A percentile compares a stretch with the other conserved stretches of the same genome.
phyloP scores from a whole-genome alignment of 2,329 filamentous ascomycete genomes.

The Fusarium dlaminii region DNA sequence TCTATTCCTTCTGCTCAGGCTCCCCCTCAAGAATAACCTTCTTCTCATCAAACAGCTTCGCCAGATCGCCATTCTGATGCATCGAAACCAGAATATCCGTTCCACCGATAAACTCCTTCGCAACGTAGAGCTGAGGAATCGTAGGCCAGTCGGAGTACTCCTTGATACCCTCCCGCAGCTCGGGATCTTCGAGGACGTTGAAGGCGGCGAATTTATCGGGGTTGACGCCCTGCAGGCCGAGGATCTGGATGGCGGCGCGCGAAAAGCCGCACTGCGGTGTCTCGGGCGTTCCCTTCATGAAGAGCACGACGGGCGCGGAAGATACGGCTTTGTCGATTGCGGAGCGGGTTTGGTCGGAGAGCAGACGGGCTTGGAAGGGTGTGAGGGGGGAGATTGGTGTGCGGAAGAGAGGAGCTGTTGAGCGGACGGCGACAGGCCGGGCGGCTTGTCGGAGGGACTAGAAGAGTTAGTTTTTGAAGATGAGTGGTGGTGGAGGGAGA shows the following conservation, averaged over 20 bases:
- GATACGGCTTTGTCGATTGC: slow-evolving; percentile 92
- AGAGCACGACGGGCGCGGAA: slow-evolving; percentile 91
- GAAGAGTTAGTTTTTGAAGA: slow-evolving; percentile 5
- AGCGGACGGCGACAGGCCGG: slow-evolving; percentile 46
- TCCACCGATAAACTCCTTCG: slow-evolving; percentile 97
- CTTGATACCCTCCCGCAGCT: slow-evolving; percentile 92
- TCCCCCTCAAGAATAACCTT: slow-evolving; percentile 73
- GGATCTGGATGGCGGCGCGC: slow-evolving; percentile 90
- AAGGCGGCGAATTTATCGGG: slow-evolving; percentile 97
- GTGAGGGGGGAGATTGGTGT: slow-evolving; percentile 39
- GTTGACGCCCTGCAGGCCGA: slow-evolving; percentile 94
- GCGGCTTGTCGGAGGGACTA: slow-evolving; percentile 52
- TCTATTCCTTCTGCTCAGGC: slow-evolving; percentile 48
- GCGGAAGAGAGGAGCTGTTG: slow-evolving; percentile 39
- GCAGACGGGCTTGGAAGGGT: slow-evolving; percentile 66
- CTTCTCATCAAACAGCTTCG: slow-evolving; percentile 92
- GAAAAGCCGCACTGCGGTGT: slow-evolving; percentile 97
- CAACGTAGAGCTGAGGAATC: slow-evolving; percentile 94
- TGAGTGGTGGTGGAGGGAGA: not conserved
- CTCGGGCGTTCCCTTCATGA: slow-evolving; percentile 99
- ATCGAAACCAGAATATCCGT: slow-evolving; percentile 97
- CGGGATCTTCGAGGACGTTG: slow-evolving; percentile 93
- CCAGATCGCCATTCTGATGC: slow-evolving; percentile 95
- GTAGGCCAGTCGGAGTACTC: slow-evolving; percentile 99
- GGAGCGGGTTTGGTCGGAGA: slow-evolving; percentile 80